These are phyloP conservation scores for Mycena galopus DNA, from an alignment of 768 basidiomycete species.

Conservation along the genomic window DNA sequence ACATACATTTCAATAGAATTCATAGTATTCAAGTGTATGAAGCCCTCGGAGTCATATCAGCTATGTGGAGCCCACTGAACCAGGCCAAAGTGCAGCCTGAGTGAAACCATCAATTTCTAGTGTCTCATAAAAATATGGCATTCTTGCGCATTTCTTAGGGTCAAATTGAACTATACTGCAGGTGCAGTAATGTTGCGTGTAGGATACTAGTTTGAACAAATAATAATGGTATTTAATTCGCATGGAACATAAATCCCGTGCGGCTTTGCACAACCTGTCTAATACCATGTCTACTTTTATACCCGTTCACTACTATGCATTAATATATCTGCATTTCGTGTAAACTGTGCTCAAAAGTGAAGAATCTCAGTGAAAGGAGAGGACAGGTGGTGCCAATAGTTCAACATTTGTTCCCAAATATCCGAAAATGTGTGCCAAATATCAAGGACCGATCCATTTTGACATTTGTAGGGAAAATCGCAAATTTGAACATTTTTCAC, in stretches of 20 bases:
- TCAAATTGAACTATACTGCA: too few relatives aligned
- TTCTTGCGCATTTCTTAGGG: too few relatives aligned
- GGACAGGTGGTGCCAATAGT: too few relatives aligned
- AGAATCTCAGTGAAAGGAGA: too few relatives aligned
- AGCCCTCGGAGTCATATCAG: background rate
- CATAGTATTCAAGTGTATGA: background rate
- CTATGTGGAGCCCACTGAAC: background rate
- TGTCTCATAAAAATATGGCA: too few relatives aligned
- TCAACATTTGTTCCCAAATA: background rate
- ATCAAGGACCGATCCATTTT: background rate
- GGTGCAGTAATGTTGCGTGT: too few relatives aligned
- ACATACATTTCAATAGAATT: background rate
- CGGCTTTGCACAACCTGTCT: background rate
- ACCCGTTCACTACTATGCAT: background rate
- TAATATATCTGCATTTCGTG: too few relatives aligned
- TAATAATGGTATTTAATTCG: background rate
- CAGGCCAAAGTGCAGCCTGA: background rate
- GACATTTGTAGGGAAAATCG: background rate
- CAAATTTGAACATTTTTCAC: background rate
- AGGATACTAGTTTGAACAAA: too few relatives aligned
- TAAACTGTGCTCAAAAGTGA: too few relatives aligned
- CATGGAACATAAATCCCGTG: background rate
- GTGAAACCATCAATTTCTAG: too few relatives aligned
- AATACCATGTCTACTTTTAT: background rate
- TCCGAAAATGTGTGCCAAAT: background rate